These are phyloP conservation scores for Neurospora sp. DNA, from an alignment of 495 filamentous ascomycete genomes.

Conservation along the genomic window DNA sequence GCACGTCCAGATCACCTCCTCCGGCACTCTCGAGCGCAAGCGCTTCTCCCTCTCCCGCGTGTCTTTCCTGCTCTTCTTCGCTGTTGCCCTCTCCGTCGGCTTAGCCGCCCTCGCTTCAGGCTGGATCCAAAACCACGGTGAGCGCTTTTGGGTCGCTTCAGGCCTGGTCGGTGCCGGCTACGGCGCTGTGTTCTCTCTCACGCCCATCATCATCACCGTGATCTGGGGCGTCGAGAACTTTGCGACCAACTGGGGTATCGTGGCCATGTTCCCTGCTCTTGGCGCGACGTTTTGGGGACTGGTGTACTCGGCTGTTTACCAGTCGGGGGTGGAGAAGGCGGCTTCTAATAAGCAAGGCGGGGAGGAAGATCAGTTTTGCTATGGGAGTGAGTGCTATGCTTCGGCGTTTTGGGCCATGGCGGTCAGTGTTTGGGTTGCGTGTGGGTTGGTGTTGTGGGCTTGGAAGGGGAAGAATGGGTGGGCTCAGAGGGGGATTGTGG, in stretches of 20 bases:
- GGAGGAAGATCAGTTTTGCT: slow-evolving; percentile 46
- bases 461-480: slow-evolving; percentile 74
- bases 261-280: slow-evolving; percentile 77
- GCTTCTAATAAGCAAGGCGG: slow-evolving; percentile 15
- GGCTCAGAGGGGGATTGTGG: slow-evolving; percentile 66
- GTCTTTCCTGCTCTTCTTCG: slow-evolving; percentile 64
- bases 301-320: slow-evolving; percentile 73
- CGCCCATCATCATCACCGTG: slow-evolving; percentile 82
- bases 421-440: slow-evolving; percentile 64
- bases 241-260: slow-evolving; percentile 94
- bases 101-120: slow-evolving; percentile 67
- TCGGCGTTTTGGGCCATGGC: slow-evolving; percentile 73
- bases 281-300: slow-evolving; percentile 81
- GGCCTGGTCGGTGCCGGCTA: slow-evolving; percentile 80
- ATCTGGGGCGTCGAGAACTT: slow-evolving; percentile 99
- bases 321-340: slow-evolving; percentile 41
- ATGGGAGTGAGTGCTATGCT: slow-evolving; percentile 71
- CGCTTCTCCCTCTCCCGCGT: slow-evolving; percentile 63
- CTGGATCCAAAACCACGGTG: slow-evolving; percentile 50
- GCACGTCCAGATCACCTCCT: slow-evolving; percentile 28
- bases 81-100: slow-evolving; percentile 65
- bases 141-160: slow-evolving; percentile 71
- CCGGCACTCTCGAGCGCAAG: slow-evolving; percentile 15
- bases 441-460: slow-evolving; percentile 60
- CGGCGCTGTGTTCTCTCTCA: slow-evolving; percentile 79